Base-by-base conservation (phyloP, 768 basidiomycete species). In the Fistulinella prunicolor region DNA sequence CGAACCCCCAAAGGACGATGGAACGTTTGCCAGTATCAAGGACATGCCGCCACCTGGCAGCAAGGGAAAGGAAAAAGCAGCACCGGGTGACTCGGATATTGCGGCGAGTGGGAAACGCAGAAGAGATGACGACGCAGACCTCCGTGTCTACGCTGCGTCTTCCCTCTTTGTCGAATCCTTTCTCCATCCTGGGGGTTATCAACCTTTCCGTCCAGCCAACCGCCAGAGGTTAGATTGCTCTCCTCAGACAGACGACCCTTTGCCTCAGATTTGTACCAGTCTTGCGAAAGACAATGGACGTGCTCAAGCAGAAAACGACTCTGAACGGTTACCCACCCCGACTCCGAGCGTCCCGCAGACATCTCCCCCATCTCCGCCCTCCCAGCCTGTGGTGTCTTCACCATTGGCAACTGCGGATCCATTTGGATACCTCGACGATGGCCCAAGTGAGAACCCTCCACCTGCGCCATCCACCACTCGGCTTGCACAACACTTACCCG, bases 1-100 rank as follows among this genome's bases (percentile, higher is more conserved):
- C 45, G 86, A 88, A 60, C 58, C 73, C 7, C 86, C 86, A 16
- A 68, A 63, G 12, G 59, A 53, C 10, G 76, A 76, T 36, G 80
- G 75, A 13, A 73, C 77, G 6, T 89, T 76, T 64, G 84, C 80
- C 1, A 80, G 80, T 44, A 73, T 90, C 19, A 69, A 69, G 36
- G 78, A 84, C 55, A 79, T 82, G 60, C 72, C 76, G 3, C 60
- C 69, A 2, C 66, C 69, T 8, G 75, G 75, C 17, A 73, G 68
- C 66, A 85, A 84, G 57, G 84, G 83, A 0, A 85, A 85, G 59
- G 64, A 67, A 44, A 65, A 48, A 29, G 63, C 42, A 10, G 55
- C 49, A 19, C 19, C 55, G 14, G 29, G 41, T 9, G 38, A 34
- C 35, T 30, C 49, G 42, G 51, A 46, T 36, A 49, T 42, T 23